Evolutionary conservation across 2,329 filamentous ascomycete genomes (phyloP), one percentile per base, ranked within the genome.

Genomic region (Pseudocercospora ulei): DNA sequence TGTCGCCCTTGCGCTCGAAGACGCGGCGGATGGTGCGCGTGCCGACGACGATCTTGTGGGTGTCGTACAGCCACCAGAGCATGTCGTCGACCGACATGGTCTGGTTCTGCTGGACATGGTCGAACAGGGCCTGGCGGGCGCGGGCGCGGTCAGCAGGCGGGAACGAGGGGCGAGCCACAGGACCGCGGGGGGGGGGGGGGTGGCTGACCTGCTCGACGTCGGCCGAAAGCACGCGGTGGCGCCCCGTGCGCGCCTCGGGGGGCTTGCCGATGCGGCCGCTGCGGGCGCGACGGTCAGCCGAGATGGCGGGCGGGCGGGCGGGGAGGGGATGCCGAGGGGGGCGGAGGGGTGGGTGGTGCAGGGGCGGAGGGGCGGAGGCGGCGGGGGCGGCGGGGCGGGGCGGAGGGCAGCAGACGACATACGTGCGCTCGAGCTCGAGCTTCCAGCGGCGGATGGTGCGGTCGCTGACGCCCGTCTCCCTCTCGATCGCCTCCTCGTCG

Each of bases 41-140:
- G 33, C 57, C 58, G 24, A 60, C 58, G 12, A 60, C 58, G 18
- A 61, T 56, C 46, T 58, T 52, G 42, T 60, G 55, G 1, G 48
- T 53, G 26, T 61, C 57, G 49, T 60, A 59, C 5, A 61, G 45
- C 57, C 58, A 61, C 58, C 58, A 61, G 7, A 60, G 50, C 57
- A 61, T 61, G 39, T 61, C 58, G 35, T 61, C 58, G 30, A 60
- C 57, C 7, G 55, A 56, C 49, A 59, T 49, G 20, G 58, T 55
- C 34, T 56, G 57, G 31, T 59, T 57, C 25, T 52, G 47, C 22
- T 55, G 55, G 14, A 58, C 55, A 51, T 59, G 52, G 31, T 59
- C 54, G 48, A 59, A 57, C 11, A 61, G 52, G 27, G 54, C 54
- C 51, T 56, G 37, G 9, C 19, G 8, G 37, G 9, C 19, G 8